A percentile compares a stretch with the other conserved stretches of the same genome.
Conservation (phyloP, 805 yeast genomes). For the Blastobotrys muscicola region DNA sequence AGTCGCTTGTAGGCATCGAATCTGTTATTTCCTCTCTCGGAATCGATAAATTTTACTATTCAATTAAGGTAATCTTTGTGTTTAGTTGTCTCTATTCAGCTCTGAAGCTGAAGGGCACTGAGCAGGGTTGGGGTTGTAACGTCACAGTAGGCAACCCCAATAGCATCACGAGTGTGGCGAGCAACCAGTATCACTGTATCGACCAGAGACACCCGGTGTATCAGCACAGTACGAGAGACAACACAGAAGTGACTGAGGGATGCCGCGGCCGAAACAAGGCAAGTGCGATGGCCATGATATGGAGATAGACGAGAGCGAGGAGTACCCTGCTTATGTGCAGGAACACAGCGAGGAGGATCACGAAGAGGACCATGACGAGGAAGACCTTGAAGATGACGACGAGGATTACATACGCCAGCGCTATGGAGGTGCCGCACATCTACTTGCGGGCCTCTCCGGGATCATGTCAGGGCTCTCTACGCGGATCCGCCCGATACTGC, state of each 20-base stretch:
- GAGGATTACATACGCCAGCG: slow-evolving; percentile 17
- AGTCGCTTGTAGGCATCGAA: too few species aligned
- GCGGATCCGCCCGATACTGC: slow-evolving; percentile 17
- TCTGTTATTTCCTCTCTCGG: too few species aligned
- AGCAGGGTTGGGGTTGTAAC: too few species aligned
- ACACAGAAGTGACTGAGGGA: background rate
- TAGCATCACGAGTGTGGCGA: slow-evolving; percentile 1
- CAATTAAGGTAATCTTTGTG: too few species aligned
- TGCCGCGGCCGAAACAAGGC: background rate
- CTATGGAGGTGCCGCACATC: slow-evolving; percentile 9
- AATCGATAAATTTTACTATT: too few species aligned
- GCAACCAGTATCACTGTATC: background rate
- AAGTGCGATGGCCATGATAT: background rate
- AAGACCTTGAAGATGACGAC: slow-evolving; percentile 17
- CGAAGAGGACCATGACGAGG: slow-evolving; percentile 13
- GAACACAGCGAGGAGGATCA: slow-evolving; percentile 11
- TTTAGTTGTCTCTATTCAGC: too few species aligned
- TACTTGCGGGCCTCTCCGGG: slow-evolving; percentile 18
- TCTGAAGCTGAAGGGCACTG: background rate
- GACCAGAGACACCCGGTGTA: slow-evolving; percentile 1
- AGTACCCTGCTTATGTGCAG: too few species aligned
- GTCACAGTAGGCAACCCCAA: too few species aligned
- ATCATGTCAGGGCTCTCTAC: slow-evolving; percentile 21
- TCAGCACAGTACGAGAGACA: background rate
- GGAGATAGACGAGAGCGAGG: too few species aligned